phyloP scores from a whole-genome alignment of 1,284 basidiomycete genomes.

The Ustilago shanxiensis region DNA sequence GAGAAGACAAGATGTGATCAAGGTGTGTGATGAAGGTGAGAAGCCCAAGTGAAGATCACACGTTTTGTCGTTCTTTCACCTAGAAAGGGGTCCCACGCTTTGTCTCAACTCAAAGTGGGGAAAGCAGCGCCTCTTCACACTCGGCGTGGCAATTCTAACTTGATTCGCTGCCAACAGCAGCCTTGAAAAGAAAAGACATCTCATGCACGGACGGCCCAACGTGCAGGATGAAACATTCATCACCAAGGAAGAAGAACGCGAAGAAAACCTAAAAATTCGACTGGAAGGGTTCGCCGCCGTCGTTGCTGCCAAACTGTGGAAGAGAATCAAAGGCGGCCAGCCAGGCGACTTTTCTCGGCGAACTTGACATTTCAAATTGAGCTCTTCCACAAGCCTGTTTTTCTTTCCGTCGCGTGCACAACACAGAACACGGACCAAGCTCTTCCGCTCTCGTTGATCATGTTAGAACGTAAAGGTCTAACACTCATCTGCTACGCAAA shows the following conservation, averaged over 20 bases:
- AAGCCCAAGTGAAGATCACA: too few species aligned
- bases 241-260: too few species aligned
- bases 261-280: not conserved
- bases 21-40: too few species aligned
- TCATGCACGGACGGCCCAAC: slow-evolving; percentile 28
- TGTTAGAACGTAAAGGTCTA: not conserved
- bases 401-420: not conserved
- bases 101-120: slow-evolving; percentile 1
- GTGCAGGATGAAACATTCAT: too few species aligned
- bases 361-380: not conserved
- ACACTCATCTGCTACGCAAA: not conserved
- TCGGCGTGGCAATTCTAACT: not conserved
- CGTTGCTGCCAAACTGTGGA: too few species aligned
- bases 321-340: too few species aligned
- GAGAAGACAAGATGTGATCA: too few species aligned
- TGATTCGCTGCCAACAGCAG: not conserved
- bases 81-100: slow-evolving; percentile 1
- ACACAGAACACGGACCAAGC: not conserved
- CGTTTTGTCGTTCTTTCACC: too few species aligned
- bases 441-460: not conserved
- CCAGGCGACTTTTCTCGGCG: too few species aligned
- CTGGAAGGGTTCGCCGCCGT: too few species aligned
- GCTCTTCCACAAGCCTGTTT: not conserved
- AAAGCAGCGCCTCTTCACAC: not conserved
- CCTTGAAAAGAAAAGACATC: not conserved